Base-by-base conservation (phyloP, 2,329 filamentous ascomycete genomes). In the Penicillium sp. region DNA sequence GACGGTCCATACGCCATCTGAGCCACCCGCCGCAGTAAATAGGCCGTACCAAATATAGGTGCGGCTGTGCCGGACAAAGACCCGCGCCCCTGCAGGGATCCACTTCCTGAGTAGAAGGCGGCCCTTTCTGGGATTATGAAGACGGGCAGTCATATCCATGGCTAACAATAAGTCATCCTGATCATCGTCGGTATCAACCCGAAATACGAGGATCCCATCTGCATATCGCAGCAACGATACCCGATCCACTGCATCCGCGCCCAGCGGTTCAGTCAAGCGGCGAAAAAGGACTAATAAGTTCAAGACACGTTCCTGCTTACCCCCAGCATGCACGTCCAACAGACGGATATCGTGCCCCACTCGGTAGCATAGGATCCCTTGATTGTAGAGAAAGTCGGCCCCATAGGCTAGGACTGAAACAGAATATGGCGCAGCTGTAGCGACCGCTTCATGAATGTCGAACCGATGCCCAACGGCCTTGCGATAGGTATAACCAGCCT, bases 51-150 rank as follows among this genome's bases (percentile, higher is more conserved):
- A 88, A 3, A 92, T 77, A 68, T 84, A 86, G 1, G 79, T 66
- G 1, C 70, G 65, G 57, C 85, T 84, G 59, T 90, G 88, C 10
- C 89, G 83, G 3, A 89, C 87, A 69, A 91, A 90, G 1, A 91
- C 73, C 58, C 83, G 86, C 27, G 79, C 74, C 2, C 77, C 78
- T 26, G 80, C 81, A 16, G 75, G 66, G 41, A 86, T 71, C 47
- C 55, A 73, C 31, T 69, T 69, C 14, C 69, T 71, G 13, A 80
- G 70, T 2, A 84, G 64, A 16, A 86, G 59, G 24, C 73, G 70
- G 29, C 70, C 63, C 5, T 68, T 67, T 26, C 59, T 66, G 19
- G 47, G 53, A 14, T 57, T 57, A 16, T 52, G 56, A 31, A 59
- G 58, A 22, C 59, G 61, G 13, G 27, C 64, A 5, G 52, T 67